Percentiles rank a stretch among this genome's conserved stretches.
phyloP scores from a whole-genome alignment of 2,329 filamentous ascomycete genomes.

The Alternaria arborescens region DNA sequence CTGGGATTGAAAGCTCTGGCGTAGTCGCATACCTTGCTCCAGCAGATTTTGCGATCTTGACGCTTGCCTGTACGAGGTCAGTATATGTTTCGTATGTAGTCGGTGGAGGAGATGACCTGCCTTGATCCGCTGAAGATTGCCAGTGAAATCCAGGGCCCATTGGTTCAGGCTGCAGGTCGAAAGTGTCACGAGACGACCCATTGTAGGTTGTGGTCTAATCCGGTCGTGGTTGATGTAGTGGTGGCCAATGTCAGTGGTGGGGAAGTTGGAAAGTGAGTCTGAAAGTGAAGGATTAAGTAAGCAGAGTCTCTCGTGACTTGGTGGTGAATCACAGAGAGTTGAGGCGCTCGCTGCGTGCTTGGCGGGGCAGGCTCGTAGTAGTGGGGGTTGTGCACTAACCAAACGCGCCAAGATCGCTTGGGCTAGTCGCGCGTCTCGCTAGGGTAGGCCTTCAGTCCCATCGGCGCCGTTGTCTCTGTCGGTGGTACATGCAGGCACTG shows the following conservation, averaged over 20 bases:
- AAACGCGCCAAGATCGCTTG: neutral
- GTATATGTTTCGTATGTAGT: neutral
- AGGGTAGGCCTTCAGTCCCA: neutral
- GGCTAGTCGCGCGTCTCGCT: neutral
- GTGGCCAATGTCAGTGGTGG: too few species aligned
- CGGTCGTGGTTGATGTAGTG: neutral
- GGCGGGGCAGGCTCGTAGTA: neutral
- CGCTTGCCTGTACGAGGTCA: constrained; percentile 56
- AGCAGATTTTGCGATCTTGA: constrained; percentile 40
- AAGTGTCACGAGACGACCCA: constrained; percentile 35
- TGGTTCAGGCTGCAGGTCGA: constrained; percentile 45
- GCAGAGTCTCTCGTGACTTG: too few species aligned
- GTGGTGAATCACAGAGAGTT: neutral
- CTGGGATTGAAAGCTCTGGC: constrained; percentile 39
- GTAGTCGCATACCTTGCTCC: constrained; percentile 7
- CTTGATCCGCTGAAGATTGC: constrained; percentile 70
- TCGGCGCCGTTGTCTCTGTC: neutral
- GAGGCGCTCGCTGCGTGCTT: neutral
- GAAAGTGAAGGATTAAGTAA: too few species aligned
- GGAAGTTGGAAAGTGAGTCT: too few species aligned
- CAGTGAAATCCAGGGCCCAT: constrained; percentile 53
- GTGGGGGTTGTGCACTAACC: neutral
- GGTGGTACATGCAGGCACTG: neutral
- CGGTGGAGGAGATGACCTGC: neutral
- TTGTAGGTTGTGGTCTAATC: neutral